Conservation (phyloP, 495 filamentous ascomycete genomes). For the Amphirosellinia nigrospora region DNA sequence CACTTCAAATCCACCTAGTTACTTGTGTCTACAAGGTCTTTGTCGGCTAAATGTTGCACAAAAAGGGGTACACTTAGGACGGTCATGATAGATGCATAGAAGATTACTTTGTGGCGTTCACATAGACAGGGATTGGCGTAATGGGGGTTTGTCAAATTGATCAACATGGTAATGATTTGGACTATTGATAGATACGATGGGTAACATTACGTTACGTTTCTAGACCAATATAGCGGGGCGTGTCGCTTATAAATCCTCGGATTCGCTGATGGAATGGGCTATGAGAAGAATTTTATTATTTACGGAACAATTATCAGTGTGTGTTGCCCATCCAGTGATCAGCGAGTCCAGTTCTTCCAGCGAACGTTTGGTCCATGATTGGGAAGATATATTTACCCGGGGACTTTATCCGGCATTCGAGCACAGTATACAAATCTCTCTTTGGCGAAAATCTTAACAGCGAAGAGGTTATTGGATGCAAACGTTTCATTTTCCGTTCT, state of each 20-base stretch:
- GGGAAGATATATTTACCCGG: constrained; percentile 8
- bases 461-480: neutral
- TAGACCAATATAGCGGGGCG: neutral
- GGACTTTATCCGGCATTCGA: constrained; percentile 11
- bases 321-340: neutral
- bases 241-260: neutral
- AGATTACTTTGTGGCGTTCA: constrained; percentile 18
- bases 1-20: neutral
- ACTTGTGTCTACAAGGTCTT: constrained; percentile 11
- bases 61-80: constrained; percentile 10
- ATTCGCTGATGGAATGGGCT: neutral
- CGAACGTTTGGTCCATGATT: neutral
- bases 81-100: constrained; percentile 26
- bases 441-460: neutral
- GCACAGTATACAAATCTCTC: neutral
- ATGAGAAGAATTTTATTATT: neutral
- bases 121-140: constrained; percentile 19
- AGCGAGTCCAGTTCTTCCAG: neutral
- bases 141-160: neutral
- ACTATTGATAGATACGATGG: neutral
- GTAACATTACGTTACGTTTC: neutral
- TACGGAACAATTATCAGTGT: neutral
- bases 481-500: neutral
- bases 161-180: constrained; percentile 2
- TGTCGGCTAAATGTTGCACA: constrained; percentile 20